Base-by-base conservation (phyloP, 495 filamentous ascomycete species). In the Penicillium subrubescens region DNA sequence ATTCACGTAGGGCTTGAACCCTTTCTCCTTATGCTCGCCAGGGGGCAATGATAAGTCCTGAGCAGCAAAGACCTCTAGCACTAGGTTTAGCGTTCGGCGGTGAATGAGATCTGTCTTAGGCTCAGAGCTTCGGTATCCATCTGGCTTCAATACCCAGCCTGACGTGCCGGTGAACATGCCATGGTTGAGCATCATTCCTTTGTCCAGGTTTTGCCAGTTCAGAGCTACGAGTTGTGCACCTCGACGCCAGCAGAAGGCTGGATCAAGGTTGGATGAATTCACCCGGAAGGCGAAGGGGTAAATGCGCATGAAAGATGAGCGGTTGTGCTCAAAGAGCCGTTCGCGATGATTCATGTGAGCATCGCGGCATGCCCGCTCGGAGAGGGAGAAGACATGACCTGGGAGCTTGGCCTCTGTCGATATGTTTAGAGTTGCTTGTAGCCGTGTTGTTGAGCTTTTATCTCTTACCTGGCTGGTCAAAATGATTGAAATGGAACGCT, bases 121-220 rank as follows among this genome's bases (percentile, higher is more conserved):
- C 6, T 75, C 69, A 29, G 71, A 60, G 65, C 82, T 83, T 43
- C 85, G 81, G 67, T 88, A 91, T 21, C 87, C 90, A 29, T 81
- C 73, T 0, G 94, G 94, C 70, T 98, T 98, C 2, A 95, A 81
- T 1, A 95, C 88, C 82, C 92, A 98, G 19, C 94, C 94, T 5
- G 80, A 82, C 2, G 89, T 89, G 12, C 88, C 89, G 5, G 84
- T 83, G 72, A 98, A 98, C 92, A 97, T 94, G 61, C 86, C 94
- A 69, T 93, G 87, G 70, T 97, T 97, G 1, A 97, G 84, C 94
- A 97, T 97, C 90, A 92, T 96, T 14, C 92, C 94, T 61, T 89
- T 88, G 70, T 97, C 94, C 70, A 88, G 87, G 59, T 88, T 89
- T 69, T 98, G 94, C 94, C 94, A 98, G 76, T 97, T 98, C 44